Percentiles rank a stretch among this genome's conserved stretches.
Evolutionary conservation across 768 basidiomycete genomes (phyloP).

Genomic region (Russula sp.): DNA sequence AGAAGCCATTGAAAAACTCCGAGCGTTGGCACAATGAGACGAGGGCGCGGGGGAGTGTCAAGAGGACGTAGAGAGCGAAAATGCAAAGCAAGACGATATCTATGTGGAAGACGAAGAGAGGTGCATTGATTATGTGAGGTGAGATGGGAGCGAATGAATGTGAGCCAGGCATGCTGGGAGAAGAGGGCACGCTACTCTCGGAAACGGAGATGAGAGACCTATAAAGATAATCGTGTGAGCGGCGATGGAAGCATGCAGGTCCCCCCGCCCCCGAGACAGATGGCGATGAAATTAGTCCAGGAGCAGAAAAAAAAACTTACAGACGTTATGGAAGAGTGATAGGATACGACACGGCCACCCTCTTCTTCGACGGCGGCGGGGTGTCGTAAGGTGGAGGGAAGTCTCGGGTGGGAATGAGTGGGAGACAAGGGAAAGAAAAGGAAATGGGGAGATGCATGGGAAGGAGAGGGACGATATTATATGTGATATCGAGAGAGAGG

Average conservation of each 20-base stretch:
- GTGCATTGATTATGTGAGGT: neutral
- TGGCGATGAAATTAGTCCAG: neutral
- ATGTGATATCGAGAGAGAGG: too few species aligned
- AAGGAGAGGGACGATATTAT: too few species aligned
- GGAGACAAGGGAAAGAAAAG: neutral
- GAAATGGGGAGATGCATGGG: too few species aligned
- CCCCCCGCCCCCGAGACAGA: neutral
- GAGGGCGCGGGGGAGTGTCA: slow-evolving; percentile 20
- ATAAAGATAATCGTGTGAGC: neutral
- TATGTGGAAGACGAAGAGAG: slow-evolving; percentile 15
- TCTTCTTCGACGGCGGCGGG: neutral
- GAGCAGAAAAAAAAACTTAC: neutral
- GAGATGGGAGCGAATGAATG: neutral
- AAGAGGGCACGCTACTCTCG: neutral
- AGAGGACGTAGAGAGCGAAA: slow-evolving; percentile 12
- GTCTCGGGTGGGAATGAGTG: too few species aligned
- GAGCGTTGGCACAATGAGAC: slow-evolving; percentile 16
- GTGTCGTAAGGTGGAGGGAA: neutral
- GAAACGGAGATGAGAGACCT: neutral
- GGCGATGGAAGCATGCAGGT: neutral
- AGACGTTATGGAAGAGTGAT: neutral
- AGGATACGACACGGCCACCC: neutral
- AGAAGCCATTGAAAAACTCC: slow-evolving; percentile 13
- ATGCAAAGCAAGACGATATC: slow-evolving; percentile 12
- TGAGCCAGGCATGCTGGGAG: neutral